Evolutionary conservation across 1,284 basidiomycete genomes (phyloP), one percentile per base, ranked within the genome.

Genomic region (Trametes versicolor): DNA sequence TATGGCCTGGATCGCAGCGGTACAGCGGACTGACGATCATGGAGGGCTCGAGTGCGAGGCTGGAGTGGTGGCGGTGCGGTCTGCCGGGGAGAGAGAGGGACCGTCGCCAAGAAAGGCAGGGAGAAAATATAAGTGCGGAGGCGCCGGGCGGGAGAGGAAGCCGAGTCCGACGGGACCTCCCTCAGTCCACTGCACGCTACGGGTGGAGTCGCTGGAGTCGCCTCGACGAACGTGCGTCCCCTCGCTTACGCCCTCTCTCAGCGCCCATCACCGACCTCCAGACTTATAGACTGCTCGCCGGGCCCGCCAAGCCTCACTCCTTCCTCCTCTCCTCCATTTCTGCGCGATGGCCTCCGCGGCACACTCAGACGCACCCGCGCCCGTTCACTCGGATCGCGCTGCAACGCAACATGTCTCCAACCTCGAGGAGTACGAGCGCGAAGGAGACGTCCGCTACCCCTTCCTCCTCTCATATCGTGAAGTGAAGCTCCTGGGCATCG

Each of bases 401-500:
- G 6, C 41, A 4, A 27, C 60, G 12, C 57, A 58, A 15, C 53
- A 56, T 68, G 69, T 68, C 64, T 75, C 78, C 5, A 73, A 74
- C 2, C 80, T 85, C 48, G 82, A 83, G 59, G 79, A 85, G 34
- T 83, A 79, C 65, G 86, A 87, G 67, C 75, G 77, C n/a, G 79
- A 80, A 60, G 73, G 70, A 6, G 76, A 78, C 57, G 73, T 73
- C n/a, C 76, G 78, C 27, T 82, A 82, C 4, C 79, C 85, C 0
- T 89, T 77, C 68, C 59, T 82, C 15, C 78, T 89, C 29, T 84
- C 81, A 0, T 70, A 67, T 19, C 74, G 83, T 4, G 88, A 89
- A 72, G 17, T 88, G 49, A 88, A 88, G 73, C 74, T 90, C 25
- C 77, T 89, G 34, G 79, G 84, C 37, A 88, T 90, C 64, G 83